These are phyloP conservation scores for Sporothrix brunneoviolacea DNA, from an alignment of 2,329 filamentous ascomycete species.

Conservation along the genomic window DNA sequence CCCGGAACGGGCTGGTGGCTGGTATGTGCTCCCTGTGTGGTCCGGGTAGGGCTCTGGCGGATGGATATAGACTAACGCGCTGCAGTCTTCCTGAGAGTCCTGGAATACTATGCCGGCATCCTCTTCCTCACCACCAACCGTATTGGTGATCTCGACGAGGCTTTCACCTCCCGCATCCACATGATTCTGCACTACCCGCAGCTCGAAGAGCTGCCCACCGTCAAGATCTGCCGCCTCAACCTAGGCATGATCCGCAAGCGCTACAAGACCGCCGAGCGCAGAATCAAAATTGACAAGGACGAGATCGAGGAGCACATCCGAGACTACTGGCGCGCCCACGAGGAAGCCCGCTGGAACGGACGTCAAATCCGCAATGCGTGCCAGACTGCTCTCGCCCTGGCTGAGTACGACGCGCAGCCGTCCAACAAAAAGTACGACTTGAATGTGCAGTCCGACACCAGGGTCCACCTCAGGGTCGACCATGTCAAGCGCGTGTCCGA, in stretches of 20 bases:
- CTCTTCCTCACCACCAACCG: slow-evolving; percentile 21
- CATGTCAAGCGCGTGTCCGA: slow-evolving; percentile 13
- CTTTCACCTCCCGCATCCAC: slow-evolving; percentile 32
- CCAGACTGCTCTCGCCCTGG: neutral
- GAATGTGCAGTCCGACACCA: neutral
- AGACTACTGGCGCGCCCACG: neutral
- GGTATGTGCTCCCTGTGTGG: no score
- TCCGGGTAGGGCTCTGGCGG: no score
- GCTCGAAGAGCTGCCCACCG: slow-evolving; percentile 19
- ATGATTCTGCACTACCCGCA: slow-evolving; percentile 29
- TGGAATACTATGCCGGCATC: slow-evolving; percentile 22
- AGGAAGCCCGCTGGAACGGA: neutral
- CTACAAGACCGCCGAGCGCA: neutral
- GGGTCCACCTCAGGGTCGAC: slow-evolving; percentile 7
- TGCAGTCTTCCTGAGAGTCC: slow-evolving; percentile 16
- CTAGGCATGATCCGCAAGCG: neutral
- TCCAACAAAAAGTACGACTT: neutral
- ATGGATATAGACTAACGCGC: no score
- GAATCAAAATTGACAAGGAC: neutral
- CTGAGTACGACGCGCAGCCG: neutral
- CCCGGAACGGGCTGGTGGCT: slow-evolving; percentile 18
- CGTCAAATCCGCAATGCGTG: neutral
- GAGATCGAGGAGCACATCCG: neutral
- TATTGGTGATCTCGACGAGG: slow-evolving; percentile 20
- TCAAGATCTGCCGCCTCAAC: slow-evolving; percentile 20